Base-by-base conservation (phyloP, 805 yeast genomes). In the Wickerhamiella brachini region DNA sequence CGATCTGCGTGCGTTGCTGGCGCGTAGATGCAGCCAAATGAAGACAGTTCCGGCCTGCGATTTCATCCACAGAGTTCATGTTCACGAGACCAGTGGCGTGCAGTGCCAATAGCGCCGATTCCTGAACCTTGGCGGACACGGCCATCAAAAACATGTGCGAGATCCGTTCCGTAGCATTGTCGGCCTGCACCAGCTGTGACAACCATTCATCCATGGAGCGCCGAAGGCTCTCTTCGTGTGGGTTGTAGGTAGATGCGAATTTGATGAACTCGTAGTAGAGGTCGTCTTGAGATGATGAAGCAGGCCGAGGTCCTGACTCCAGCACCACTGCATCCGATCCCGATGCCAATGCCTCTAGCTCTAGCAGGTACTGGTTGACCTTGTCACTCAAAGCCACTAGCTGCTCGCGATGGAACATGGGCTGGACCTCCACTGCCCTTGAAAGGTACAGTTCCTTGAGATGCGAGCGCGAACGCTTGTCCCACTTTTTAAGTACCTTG, bases 401-500 rank as follows among this genome's bases (percentile, higher is more conserved):
- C 59, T 85, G 90, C 56, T 84, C 83, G 55, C 94, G 78, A 62
- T 93, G 95, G 69, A 93, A 93, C 12, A 90, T 94, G 0, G 98
- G 97, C 66, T 93, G 98, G 5, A 93, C 95, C 54, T 86, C 87
- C 13, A 93, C 95, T 0, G 96, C 96, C 0, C 96, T 83, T 29
- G 87, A 80, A 47, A 93, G 73, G 64, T 89, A 93, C 49, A 93
- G 73, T 64, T 93, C 98, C 62, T 89, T 88, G 6, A 96, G 88
- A 58, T 86, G 95, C 2, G 95, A 85, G 62, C 90, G 88, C 21
- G 96, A 87, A 55, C 97, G 74, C 67, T 93, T 93, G 68, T 93
- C 98, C 98, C 98, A 93, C 69, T 93, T 93, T 66, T 93, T 93
- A 61, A 93, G 76, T 26, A 87, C 97, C 68, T 93, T 93, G 21